Evolutionary conservation across 176 grass and related monocot species (phyloP).

Genomic region (Tillandsia leiboldiana): DNA sequence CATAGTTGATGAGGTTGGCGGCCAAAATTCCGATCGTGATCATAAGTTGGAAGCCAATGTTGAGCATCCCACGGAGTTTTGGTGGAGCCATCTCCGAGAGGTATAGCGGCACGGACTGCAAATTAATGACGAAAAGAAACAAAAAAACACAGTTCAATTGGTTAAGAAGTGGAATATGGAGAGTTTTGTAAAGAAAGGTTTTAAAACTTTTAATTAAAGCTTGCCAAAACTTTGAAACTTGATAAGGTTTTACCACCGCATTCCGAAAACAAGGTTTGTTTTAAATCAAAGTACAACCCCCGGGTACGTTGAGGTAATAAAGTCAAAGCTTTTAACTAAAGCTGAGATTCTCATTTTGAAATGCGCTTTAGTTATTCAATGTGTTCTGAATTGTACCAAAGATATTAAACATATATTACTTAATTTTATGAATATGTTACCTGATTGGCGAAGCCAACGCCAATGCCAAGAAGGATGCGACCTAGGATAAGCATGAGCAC

Average conservation of each 20-base stretch:
- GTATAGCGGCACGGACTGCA: slow-evolving; percentile 21
- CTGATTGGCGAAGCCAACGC: not conserved
- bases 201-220: too few relatives aligned
- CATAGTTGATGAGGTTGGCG: slow-evolving; percentile 18
- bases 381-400: too few relatives aligned
- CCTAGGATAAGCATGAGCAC: not conserved
- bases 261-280: too few relatives aligned
- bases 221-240: too few relatives aligned
- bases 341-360: too few relatives aligned
- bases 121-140: not conserved
- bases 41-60: slow-evolving; percentile 20
- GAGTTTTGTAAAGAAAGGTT: too few relatives aligned
- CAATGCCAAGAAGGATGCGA: slow-evolving; percentile 3
- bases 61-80: slow-evolving; percentile 16
- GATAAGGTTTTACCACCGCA: too few relatives aligned
- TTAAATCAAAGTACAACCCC: too few relatives aligned
- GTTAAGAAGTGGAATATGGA: not conserved
- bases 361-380: too few relatives aligned
- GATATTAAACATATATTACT: too few relatives aligned
- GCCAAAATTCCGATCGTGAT: slow-evolving; percentile 13
- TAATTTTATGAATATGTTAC: not conserved
- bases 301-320: too few relatives aligned
- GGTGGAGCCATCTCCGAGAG: slow-evolving; percentile 20
- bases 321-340: too few relatives aligned
- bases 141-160: not conserved